Conservation (phyloP, 2,329 filamentous ascomycete species). For the Penicillium decumbens region DNA sequence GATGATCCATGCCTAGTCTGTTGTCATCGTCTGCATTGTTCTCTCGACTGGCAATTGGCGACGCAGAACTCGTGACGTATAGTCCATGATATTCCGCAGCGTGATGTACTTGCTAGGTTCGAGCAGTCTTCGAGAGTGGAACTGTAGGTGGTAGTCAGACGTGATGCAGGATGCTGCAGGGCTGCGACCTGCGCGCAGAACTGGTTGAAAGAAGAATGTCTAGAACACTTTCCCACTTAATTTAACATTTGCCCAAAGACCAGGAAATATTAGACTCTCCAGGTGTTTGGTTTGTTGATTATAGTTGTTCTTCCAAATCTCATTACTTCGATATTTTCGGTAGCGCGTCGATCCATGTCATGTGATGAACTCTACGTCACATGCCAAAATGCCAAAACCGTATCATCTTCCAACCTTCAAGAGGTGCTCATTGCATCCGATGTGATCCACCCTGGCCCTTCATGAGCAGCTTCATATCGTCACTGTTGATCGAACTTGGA, state of each 20-base stretch:
- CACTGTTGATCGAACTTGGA: constrained; percentile 43
- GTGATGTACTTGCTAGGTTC: neutral
- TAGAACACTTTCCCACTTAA: neutral
- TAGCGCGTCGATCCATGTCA: neutral
- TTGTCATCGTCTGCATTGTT: neutral
- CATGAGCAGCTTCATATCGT: constrained; percentile 45
- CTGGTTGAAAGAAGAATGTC: constrained; percentile 1
- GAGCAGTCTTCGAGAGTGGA: neutral
- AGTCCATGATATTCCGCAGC: neutral
- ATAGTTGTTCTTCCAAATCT: neutral
- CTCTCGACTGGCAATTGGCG: neutral
- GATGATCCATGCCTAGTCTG: neutral
- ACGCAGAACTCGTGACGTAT: neutral
- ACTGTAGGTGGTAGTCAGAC: neutral
- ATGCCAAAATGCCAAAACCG: constrained; percentile 3
- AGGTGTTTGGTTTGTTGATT: neutral
- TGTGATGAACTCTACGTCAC: constrained; percentile 20
- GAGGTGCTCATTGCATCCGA: constrained; percentile 10
- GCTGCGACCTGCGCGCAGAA: neutral
- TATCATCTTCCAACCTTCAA: neutral
- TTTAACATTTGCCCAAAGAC: neutral
- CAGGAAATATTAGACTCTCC: neutral
- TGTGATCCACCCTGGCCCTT: constrained; percentile 24
- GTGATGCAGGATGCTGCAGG: constrained; percentile 4
- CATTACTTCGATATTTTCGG: neutral